Evolutionary conservation across 169 alveolate genomes (phyloP), one percentile per base, ranked within the genome.

Genomic region (Plasmodium gaboni): DNA sequence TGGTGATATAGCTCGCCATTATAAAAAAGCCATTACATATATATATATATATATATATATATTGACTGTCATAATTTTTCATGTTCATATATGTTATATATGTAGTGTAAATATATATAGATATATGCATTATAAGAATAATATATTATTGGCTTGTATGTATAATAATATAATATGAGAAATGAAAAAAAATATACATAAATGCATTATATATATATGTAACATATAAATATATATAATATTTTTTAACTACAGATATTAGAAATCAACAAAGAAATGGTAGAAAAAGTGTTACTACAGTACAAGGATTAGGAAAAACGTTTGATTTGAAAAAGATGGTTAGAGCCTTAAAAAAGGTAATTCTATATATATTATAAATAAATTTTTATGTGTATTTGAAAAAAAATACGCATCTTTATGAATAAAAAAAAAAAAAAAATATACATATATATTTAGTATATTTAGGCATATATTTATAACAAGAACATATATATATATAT

Each of bases 191-290:
- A 38, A 38, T 6, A 38, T 38, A 38, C 9, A 38, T 38, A 5
- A 38, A 38, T 38, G 0, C 46, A 38, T 38, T 3, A 32, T 38
- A 38, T 38, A 32, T 32, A 38, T 38, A 38, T 5, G 46, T 38
- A 38, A 38, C 46, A 38, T 38, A 4, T 38, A 38, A 38, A 38
- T 38, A 5, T 38, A 38, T 38, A 5, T 38, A 38, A 44, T 72
- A 53, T 24, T 53, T 53, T 2, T 22, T 55, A 53, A 10, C 32
- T 28, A 42, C 70, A 76, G 89, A 96, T 72, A 97, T 97, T 32
- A 94, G 99, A 55, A 97, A 96, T 93, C 99, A 97, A 92, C 99
- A 97, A 94, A 93, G 99, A 44, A 97, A 97, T 93, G 99, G 99
- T 70, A 94, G 98, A 74, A 97, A 97, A 93, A 96, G 98, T 80